A percentile compares a stretch with the other conserved stretches of the same genome.
These are phyloP conservation scores for Gigaspora rosea DNA, from an alignment of 192 early-diverging fungal genomes.

Conservation along the genomic window DNA sequence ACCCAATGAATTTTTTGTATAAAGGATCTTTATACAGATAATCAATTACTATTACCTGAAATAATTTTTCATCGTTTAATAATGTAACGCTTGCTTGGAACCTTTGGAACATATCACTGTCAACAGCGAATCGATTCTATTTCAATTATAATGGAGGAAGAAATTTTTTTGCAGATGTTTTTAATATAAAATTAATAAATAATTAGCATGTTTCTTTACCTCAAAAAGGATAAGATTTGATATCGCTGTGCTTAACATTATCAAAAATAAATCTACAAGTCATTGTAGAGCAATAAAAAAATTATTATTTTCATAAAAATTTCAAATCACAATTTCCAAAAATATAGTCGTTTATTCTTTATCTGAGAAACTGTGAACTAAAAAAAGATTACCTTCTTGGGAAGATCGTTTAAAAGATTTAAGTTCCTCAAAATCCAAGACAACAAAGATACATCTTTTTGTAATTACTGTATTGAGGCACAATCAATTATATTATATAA, in stretches of 20 bases:
- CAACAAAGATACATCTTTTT: conserved; percentile 22
- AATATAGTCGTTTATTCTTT: neutral
- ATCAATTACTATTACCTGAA: conserved; percentile 3
- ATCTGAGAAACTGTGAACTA: neutral
- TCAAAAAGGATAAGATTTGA: conserved; percentile 23
- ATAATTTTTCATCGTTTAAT: conserved; percentile 1
- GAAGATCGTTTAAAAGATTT: conserved; percentile 3
- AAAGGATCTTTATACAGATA: no score
- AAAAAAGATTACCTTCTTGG: conserved; percentile 17
- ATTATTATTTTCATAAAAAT: neutral
- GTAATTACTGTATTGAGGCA: neutral
- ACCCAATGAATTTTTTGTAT: neutral
- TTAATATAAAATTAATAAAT: neutral
- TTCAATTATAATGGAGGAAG: neutral
- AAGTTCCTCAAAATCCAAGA: conserved; percentile 31
- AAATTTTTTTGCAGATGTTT: no score
- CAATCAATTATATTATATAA: neutral
- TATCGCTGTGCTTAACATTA: neutral
- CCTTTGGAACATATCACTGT: conserved; percentile 33
- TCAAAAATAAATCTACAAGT: neutral
- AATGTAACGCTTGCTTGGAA: conserved; percentile 22
- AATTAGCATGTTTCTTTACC: neutral
- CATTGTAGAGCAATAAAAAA: no score
- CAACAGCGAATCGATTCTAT: conserved; percentile 21
- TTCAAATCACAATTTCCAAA: neutral